phyloP scores from a whole-genome alignment of 2,329 filamentous ascomycete species.

The Microdochium bolleyi region DNA sequence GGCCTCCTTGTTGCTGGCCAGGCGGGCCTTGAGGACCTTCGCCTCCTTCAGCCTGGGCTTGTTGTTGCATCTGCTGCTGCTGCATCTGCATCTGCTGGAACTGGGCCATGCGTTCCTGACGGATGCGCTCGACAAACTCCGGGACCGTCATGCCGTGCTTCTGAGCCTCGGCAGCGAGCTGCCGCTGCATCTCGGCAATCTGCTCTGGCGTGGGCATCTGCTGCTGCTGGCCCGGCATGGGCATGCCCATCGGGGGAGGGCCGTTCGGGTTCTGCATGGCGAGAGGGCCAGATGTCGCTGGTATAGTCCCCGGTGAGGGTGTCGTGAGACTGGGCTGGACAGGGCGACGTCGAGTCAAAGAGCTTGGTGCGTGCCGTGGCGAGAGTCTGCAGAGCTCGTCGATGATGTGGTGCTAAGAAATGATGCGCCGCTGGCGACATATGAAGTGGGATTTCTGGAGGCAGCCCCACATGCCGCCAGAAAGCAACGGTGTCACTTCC shows the following conservation, averaged over 20 bases:
- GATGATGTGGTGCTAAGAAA: slow-evolving; percentile 16
- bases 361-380: slow-evolving; percentile 22
- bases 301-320: not conserved
- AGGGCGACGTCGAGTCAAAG: too few species aligned
- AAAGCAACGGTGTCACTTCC: slow-evolving; percentile 1
- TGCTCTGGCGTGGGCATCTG: slow-evolving; percentile 71
- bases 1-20: slow-evolving; percentile 21
- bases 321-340: too few species aligned
- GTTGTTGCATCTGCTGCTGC: slow-evolving; percentile 30
- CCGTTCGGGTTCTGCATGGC: slow-evolving; percentile 15
- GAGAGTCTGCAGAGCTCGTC: slow-evolving; percentile 20
- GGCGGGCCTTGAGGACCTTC: slow-evolving; percentile 18
- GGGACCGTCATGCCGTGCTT: slow-evolving; percentile 79
- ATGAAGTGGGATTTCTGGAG: slow-evolving; percentile 1
- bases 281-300: slow-evolving; percentile 2
- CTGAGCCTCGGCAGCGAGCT: slow-evolving; percentile 74
- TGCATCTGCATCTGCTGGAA: slow-evolving; percentile 23
- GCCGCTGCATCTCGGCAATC: slow-evolving; percentile 74
- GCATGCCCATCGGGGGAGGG: slow-evolving; percentile 11
- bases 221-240: slow-evolving; percentile 12
- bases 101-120: slow-evolving; percentile 45
- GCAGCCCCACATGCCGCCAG: not conserved
- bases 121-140: slow-evolving; percentile 69
- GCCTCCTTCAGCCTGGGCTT: slow-evolving; percentile 31
- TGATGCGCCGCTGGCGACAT: slow-evolving; percentile 4